Percentiles rank a stretch among this genome's conserved stretches.
Conservation (phyloP, 345 rosid species). For the Arabidopsis arenosa region DNA sequence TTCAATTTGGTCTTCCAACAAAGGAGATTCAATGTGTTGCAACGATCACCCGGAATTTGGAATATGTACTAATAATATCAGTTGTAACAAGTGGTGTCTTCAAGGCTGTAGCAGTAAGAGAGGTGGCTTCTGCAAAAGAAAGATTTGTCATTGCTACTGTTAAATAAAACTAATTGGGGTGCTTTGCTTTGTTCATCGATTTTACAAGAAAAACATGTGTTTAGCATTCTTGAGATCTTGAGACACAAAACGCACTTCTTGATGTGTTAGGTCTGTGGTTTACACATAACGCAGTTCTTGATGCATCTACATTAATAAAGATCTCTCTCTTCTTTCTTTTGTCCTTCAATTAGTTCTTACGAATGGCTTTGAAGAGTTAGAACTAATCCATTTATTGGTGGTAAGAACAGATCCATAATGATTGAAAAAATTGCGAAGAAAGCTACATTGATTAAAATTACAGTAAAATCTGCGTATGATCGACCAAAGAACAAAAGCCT, state of each 20-base stretch:
- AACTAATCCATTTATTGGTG: constrained; percentile 36
- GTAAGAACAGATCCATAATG: constrained; percentile 34
- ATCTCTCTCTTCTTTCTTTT: background rate
- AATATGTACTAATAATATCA: background rate
- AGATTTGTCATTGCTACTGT: constrained; percentile 22
- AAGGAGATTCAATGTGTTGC: constrained; percentile 16
- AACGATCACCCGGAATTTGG: constrained; percentile 21
- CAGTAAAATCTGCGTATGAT: constrained; percentile 36
- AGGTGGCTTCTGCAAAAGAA: constrained; percentile 32
- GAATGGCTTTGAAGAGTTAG: background rate
- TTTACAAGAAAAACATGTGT: background rate
- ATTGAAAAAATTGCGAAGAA: constrained; percentile 15
- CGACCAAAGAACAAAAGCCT: constrained; percentile 6
- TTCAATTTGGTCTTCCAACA: constrained; percentile 10
- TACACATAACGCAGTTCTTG: background rate
- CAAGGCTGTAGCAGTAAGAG: background rate
- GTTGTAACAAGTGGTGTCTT: constrained; percentile 22
- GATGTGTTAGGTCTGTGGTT: background rate
- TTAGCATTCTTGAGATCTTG: background rate
- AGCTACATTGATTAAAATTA: constrained; percentile 40
- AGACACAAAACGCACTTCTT: background rate
- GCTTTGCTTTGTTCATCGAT: background rate
- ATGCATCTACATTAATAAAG: background rate
- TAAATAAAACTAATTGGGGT: background rate
- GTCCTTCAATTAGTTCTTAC: background rate